These are phyloP conservation scores for Iodosphaeria phyllophila DNA, from an alignment of 2,329 filamentous ascomycete species.

Conservation along the genomic window DNA sequence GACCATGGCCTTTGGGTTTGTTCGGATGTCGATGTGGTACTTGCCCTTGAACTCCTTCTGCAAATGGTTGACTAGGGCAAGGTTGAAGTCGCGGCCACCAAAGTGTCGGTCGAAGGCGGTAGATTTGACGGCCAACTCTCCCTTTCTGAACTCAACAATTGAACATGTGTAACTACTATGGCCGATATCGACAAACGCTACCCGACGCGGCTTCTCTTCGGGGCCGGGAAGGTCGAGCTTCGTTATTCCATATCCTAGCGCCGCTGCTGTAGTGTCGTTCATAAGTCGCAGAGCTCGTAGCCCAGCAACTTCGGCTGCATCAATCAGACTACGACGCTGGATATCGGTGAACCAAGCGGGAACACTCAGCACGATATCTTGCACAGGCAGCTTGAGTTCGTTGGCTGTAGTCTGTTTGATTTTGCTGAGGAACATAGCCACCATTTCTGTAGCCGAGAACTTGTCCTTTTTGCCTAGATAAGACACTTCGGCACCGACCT, in stretches of 20 bases:
- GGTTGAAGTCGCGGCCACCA: conserved; percentile 93
- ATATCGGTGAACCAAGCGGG: conserved; percentile 94
- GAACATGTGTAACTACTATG: conserved; percentile 92
- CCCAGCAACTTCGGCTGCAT: conserved; percentile 83
- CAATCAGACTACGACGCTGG: conserved; percentile 75
- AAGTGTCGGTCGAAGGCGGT: conserved; percentile 92
- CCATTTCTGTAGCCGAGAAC: conserved; percentile 86
- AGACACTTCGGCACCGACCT: conserved; percentile 83
- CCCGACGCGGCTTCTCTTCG: conserved; percentile 82
- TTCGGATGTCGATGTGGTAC: conserved; percentile 90
- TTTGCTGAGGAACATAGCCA: conserved; percentile 91
- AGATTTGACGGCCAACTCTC: conserved; percentile 82
- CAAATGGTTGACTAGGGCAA: conserved; percentile 86
- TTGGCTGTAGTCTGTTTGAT: conserved; percentile 72
- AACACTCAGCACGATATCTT: conserved; percentile 84
- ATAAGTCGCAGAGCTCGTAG: conserved; percentile 85
- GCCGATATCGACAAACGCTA: conserved; percentile 86
- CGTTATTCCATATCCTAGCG: conserved; percentile 93
- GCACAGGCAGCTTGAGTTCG: conserved; percentile 81
- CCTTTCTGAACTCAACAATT: conserved; percentile 92
- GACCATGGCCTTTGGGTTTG: conserved; percentile 74
- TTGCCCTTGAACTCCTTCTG: conserved; percentile 93
- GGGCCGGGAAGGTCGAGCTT: conserved; percentile 73
- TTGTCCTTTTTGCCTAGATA: conserved; percentile 90
- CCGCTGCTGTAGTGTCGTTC: conserved; percentile 94